Percentiles rank a stretch among this genome's conserved stretches.
phyloP scores from a whole-genome alignment of 345 rosid genomes.

The Punica granatum region DNA sequence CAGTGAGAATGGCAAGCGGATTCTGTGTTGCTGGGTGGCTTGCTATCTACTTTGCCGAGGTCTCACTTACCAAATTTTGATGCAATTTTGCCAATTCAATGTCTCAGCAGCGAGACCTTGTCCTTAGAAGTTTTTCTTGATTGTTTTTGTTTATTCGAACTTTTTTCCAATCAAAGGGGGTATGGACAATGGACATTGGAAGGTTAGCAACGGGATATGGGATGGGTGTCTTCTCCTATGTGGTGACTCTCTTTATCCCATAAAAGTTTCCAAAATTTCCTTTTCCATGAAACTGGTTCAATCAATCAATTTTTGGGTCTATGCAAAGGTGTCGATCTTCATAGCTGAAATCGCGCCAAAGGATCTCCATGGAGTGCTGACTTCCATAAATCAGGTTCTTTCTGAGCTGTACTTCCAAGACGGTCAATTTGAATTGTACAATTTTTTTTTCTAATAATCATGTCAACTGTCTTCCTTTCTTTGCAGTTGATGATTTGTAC shows the following conservation, averaged over 20 bases:
- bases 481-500: slow-evolving; percentile 64
- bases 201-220: slow-evolving; percentile 80
- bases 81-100: background rate
- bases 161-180: slow-evolving; percentile 33
- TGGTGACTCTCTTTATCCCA: slow-evolving; percentile 36
- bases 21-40: slow-evolving; percentile 77
- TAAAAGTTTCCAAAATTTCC: background rate
- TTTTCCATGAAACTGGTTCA: background rate
- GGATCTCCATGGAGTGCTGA: slow-evolving; percentile 71
- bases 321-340: slow-evolving; percentile 65
- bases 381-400: slow-evolving; percentile 61
- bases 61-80: slow-evolving; percentile 5
- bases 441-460: background rate
- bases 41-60: slow-evolving; percentile 84
- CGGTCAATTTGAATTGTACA: background rate
- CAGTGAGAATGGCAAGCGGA: slow-evolving; percentile 61
- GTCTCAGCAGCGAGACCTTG: background rate
- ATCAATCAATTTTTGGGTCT: background rate
- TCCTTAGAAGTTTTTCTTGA: background rate
- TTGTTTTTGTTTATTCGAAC: slow-evolving; percentile 9
- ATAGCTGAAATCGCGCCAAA: slow-evolving; percentile 90
- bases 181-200: slow-evolving; percentile 56
- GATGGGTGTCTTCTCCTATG: slow-evolving; percentile 87
- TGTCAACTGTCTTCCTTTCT: slow-evolving; percentile 10
- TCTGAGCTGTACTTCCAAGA: background rate